Percentiles rank a stretch among this genome's conserved stretches.
phyloP scores from a whole-genome alignment of 2,329 filamentous ascomycete species.

The Setomelanomma holmii region DNA sequence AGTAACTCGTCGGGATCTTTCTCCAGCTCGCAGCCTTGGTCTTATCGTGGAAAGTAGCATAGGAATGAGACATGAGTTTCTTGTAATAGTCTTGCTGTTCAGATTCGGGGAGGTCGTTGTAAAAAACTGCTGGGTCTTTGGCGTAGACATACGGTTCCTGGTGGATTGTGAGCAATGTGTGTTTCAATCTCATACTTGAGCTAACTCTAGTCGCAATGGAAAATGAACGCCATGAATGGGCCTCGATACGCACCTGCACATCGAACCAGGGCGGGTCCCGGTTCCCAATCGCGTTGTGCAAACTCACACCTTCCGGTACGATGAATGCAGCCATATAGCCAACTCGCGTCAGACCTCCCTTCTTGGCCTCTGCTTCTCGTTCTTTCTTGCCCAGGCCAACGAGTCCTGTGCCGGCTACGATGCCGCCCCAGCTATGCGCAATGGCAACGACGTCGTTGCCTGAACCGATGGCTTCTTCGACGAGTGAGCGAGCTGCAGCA shows the following conservation, averaged over 20 bases:
- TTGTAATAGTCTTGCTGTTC: conserved; percentile 31
- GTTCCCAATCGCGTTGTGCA: conserved; percentile 36
- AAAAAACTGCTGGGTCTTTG: conserved; percentile 21
- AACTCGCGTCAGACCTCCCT: conserved; percentile 47
- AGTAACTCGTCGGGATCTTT: conserved; percentile 45
- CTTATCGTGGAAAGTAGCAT: conserved; percentile 32
- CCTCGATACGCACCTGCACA: conserved; percentile 22
- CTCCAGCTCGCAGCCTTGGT: conserved; percentile 43
- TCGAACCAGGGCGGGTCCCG: conserved; percentile 36
- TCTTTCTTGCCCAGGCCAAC: conserved; percentile 45
- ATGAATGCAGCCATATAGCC: conserved; percentile 50
- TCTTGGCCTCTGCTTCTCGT: conserved; percentile 42
- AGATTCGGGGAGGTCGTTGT: conserved; percentile 37
- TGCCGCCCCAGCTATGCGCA: conserved; percentile 56
- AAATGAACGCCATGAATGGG: background rate
- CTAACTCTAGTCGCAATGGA: too few relatives aligned
- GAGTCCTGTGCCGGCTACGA: conserved; percentile 47
- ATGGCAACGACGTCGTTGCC: conserved; percentile 52
- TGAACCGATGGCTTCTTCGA: conserved; percentile 48
- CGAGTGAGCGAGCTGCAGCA: conserved; percentile 37
- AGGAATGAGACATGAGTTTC: conserved; percentile 30
- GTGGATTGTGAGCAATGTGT: background rate
- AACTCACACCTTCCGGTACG: conserved; percentile 41
- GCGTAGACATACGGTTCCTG: conserved; percentile 6
- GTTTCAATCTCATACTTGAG: too few relatives aligned